Conservation (phyloP, 176 grass and related monocot species). For the Eragrostis nindensis region DNA sequence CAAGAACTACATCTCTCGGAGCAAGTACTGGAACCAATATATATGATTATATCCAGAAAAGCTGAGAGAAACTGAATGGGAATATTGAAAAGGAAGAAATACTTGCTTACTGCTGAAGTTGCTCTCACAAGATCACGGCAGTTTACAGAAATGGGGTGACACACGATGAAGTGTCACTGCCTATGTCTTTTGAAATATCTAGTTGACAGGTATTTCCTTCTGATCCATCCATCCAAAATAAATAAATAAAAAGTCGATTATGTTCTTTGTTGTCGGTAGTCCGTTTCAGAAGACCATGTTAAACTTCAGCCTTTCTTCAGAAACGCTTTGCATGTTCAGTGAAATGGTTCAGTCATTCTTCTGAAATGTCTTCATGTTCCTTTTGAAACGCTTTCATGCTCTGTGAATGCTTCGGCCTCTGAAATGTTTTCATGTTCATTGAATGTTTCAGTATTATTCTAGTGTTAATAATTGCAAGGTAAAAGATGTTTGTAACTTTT, state of each 20-base stretch:
- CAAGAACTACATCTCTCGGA: constrained; percentile 10
- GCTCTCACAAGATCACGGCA: constrained; percentile 21
- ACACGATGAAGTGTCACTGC: constrained; percentile 1
- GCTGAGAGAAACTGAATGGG: constrained; percentile 27
- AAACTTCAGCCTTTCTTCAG: background rate
- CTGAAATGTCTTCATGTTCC: no score
- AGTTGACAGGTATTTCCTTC: constrained; percentile 2
- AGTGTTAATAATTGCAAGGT: no score
- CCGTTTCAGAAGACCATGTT: background rate
- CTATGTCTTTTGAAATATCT: background rate
- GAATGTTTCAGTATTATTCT: no score
- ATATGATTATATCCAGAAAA: constrained; percentile 10
- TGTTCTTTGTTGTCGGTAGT: background rate
- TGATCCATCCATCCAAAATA: background rate
- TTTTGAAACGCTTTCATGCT: no score
- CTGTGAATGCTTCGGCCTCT: background rate
- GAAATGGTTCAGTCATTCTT: background rate
- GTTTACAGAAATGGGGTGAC: background rate
- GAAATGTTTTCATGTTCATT: background rate
- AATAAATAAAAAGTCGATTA: no score
- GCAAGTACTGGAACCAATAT: background rate
- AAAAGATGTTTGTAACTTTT: no score
- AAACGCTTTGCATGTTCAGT: no score
- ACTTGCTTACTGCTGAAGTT: constrained; percentile 47
- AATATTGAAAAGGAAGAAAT: constrained; percentile 39